Evolutionary conservation across 2,329 filamentous ascomycete genomes (phyloP), one percentile per base, ranked within the genome.

Genomic region (Cyclaneusma minus): DNA sequence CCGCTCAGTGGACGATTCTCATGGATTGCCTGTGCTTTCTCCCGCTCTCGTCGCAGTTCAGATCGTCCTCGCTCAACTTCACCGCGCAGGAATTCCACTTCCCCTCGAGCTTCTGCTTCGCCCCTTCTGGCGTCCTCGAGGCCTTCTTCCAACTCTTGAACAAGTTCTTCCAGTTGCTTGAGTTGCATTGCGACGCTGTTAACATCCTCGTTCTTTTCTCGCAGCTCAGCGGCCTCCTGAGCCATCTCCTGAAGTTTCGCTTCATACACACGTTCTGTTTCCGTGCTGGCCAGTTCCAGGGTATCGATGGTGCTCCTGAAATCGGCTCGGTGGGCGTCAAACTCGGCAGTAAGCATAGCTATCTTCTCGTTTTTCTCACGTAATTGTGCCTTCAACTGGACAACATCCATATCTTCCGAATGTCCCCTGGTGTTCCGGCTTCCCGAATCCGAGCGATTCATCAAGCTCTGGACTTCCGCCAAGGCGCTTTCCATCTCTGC

Each of bases 331-430:
- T 98, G 87, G 7, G 78, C 72, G 46, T 98, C 89, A 42, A 98
- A 98, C 47, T 98, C 89, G 6, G 81, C 71, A 1, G 85, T 95
- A 39, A 98, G 66, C 61, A 87, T 75, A 14, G 78, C 74, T 38
- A 98, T 94, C 58, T 85, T 93, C 31, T 98, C 89, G 43, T 94
- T 94, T 64, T 92, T 94, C 54, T 98, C 89, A 13, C 82, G 68
- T 28, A 98, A 55, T 40, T 92, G 55, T n/a, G 76, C 68, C 28
- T 85, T 73, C 30, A 98, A 60, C 45, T 91, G 79, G 4, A 66
- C 49, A 3, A 73, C 64, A 47, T 93, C 85, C 38, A 74, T 75
- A 30, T 79, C 78, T 30, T 75, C 72, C 13, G 66, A 38, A 39
- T 58, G 64, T 37, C 34, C 57, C 53, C 41, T 57, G 49, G 41